Conservation (phyloP, 495 filamentous ascomycete species). For the Hyphodiscus hymeniophilus region DNA sequence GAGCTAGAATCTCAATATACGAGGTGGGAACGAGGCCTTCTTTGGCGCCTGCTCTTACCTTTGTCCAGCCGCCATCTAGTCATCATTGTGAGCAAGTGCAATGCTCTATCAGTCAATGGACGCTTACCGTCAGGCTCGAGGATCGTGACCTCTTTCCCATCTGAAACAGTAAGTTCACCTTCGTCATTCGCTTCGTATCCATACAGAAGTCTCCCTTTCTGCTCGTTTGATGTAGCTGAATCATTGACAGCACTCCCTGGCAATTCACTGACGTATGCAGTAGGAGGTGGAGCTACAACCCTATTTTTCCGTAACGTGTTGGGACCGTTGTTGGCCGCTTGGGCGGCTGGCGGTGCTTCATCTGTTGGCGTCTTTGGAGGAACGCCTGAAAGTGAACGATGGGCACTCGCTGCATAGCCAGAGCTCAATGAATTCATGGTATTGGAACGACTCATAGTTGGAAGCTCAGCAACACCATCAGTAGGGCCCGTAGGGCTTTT, state of each 20-base stretch:
- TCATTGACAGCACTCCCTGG: constrained; percentile 37
- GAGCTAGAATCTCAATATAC: constrained; percentile 56
- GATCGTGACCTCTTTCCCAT: constrained; percentile 66
- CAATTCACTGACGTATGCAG: constrained; percentile 63
- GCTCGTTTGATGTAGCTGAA: constrained; percentile 36
- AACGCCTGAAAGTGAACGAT: constrained; percentile 59
- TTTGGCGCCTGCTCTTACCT: constrained; percentile 56
- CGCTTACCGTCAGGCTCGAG: constrained; percentile 82
- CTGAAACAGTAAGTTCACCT: constrained; percentile 73
- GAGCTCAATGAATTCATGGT: constrained; percentile 93
- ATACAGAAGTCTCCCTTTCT: constrained; percentile 84
- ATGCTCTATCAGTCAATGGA: no score
- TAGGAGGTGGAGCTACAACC: constrained; percentile 78
- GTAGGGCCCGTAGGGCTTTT: constrained; percentile 27
- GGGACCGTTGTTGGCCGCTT: constrained; percentile 12
- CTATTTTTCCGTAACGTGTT: constrained; percentile 49
- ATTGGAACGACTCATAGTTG: constrained; percentile 64
- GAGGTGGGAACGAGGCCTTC: constrained; percentile 82
- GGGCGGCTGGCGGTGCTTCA: constrained; percentile 27
- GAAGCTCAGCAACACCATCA: constrained; percentile 37
- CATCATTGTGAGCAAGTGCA: constrained; percentile 8
- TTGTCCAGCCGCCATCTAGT: constrained; percentile 87
- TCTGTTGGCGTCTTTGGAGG: constrained; percentile 40
- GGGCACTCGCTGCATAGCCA: constrained; percentile 73
- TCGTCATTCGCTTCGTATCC: constrained; percentile 67